Evolutionary conservation across 352 stramenopile genomes (phyloP), one percentile per base, ranked within the genome.

Genomic region (Phytophthora parvispora): DNA sequence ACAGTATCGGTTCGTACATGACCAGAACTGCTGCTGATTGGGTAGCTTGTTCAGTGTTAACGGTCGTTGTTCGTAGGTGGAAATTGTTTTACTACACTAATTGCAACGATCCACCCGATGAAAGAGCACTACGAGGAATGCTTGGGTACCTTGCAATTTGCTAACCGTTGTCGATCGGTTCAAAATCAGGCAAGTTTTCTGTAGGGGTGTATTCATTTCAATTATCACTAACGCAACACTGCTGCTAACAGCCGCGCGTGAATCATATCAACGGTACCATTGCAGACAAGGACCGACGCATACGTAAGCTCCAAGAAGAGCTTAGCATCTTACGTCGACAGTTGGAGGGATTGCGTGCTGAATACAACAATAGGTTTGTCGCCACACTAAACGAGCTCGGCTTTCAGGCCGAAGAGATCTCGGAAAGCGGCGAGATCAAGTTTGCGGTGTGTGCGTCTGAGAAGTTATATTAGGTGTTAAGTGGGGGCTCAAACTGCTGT

Each of bases 121-220:
- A 93, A 84, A 51, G 85, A 95, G 50, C 90, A 97, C 71, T 97
- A 97, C 45, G 91, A 97, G 68, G 91, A 97, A 49, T 97, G 91
- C 66, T 79, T 98, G 4, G 92, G 87, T 45, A 97, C 93, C 6
- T 77, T 97, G 2, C 91, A 98, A 68, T 97, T 98, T 67, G 93
- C 93, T 5, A 97, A 98, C 52, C 86, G 91, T 25, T 97, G 90
- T 61, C 88, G 93, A 65, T 97, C 90, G 1, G 93, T 97, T 34
- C 87, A 97, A 45, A 98, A 98, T 58, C 87, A 97, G 45, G 83
- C 86, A 69, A 43, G 50, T 20, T 9, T n/a, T n/a, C n/a, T n/a
- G n/a, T n/a, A n/a, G n/a, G n/a, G n/a, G n/a, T n/a, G n/a, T n/a
- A n/a, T n/a, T 20, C 36, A 16, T 5, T 43, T 28, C 18, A 32